A percentile compares a stretch with the other conserved stretches of the same genome.
Conservation (phyloP, 345 rosid species). For the Iberis pinnata region DNA sequence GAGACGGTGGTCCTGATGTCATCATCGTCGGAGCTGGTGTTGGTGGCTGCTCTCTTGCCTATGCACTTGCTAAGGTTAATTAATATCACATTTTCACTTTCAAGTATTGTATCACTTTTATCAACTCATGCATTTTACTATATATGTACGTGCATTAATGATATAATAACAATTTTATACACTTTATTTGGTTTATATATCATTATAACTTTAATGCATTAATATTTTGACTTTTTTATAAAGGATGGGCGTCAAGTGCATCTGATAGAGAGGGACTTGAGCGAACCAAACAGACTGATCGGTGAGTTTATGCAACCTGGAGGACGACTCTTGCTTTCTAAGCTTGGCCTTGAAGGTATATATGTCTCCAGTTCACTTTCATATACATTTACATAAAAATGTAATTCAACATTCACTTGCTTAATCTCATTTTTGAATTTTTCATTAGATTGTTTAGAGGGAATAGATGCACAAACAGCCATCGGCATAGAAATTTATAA, state of each 20-base stretch:
- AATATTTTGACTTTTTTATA: too few relatives aligned
- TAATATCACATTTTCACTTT: too few relatives aligned
- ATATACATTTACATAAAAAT: too few relatives aligned
- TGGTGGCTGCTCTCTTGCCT: conserved; percentile 57
- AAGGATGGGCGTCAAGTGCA: conserved; percentile 59
- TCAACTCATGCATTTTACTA: too few relatives aligned
- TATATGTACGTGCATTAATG: too few relatives aligned
- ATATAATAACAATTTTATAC: too few relatives aligned
- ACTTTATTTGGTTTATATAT: too few relatives aligned
- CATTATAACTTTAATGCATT: too few relatives aligned
- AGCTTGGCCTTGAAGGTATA: conserved; percentile 63
- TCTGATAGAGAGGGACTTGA: conserved; percentile 56
- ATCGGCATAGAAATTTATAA: conserved; percentile 10
- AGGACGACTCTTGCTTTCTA: conserved; percentile 49
- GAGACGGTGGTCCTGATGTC: conserved; percentile 34
- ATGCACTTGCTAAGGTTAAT: conserved; percentile 50
- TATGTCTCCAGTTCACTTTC: neutral
- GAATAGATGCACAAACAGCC: conserved; percentile 29
- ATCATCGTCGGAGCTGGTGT: conserved; percentile 65
- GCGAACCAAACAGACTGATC: conserved; percentile 53
- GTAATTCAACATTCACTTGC: too few relatives aligned
- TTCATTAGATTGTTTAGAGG: conserved; percentile 29
- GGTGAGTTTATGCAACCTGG: conserved; percentile 71
- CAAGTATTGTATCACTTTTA: too few relatives aligned
- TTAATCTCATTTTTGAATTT: too few relatives aligned